Evolutionary conservation across 2,329 filamentous ascomycete species (phyloP).

Genomic region (Claviceps sp.): DNA sequence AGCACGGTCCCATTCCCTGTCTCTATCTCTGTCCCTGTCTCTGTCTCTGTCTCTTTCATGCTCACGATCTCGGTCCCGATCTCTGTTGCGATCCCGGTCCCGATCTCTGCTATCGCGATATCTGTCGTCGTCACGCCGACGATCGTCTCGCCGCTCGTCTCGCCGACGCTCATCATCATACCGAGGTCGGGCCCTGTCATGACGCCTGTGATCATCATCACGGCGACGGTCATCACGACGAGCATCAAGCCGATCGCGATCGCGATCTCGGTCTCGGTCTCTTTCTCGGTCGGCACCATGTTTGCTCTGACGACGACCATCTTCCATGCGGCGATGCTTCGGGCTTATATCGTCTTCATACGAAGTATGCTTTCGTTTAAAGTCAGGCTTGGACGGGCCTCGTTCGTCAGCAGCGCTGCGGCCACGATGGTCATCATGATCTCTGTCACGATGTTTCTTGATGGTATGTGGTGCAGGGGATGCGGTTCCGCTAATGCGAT

Average conservation of each 20-base stretch:
- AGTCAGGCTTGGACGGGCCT: slow-evolving; percentile 36
- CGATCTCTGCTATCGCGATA: slow-evolving; percentile 13
- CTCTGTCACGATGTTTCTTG: slow-evolving; percentile 34
- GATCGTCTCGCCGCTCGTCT: slow-evolving; percentile 11
- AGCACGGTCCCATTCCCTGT: slow-evolving; percentile 3
- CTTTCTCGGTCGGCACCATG: slow-evolving; percentile 25
- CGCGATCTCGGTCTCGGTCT: not conserved
- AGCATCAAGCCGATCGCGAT: not conserved
- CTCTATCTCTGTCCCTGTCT: slow-evolving; percentile 9
- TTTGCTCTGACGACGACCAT: slow-evolving; percentile 24
- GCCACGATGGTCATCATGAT: slow-evolving; percentile 37
- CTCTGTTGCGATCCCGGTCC: slow-evolving; percentile 1
- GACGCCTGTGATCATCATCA: slow-evolving; percentile 6
- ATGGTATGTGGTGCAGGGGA: slow-evolving; percentile 49
- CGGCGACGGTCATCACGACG: not conserved
- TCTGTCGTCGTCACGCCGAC: slow-evolving; percentile 10
- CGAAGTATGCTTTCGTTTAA: slow-evolving; percentile 48
- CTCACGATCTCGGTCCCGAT: slow-evolving; percentile 5
- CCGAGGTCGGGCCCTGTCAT: not conserved
- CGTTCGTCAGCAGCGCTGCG: slow-evolving; percentile 38
- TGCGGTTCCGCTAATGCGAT: slow-evolving; percentile 52
- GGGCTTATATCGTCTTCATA: slow-evolving; percentile 29
- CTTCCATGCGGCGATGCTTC: slow-evolving; percentile 30
- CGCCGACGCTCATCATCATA: slow-evolving; percentile 20
- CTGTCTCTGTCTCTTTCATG: slow-evolving; percentile 11